Evolutionary conservation across 2,329 filamentous ascomycete genomes (phyloP), one percentile per base, ranked within the genome.

Genomic region (Paecilomyces dactylethromorphus): DNA sequence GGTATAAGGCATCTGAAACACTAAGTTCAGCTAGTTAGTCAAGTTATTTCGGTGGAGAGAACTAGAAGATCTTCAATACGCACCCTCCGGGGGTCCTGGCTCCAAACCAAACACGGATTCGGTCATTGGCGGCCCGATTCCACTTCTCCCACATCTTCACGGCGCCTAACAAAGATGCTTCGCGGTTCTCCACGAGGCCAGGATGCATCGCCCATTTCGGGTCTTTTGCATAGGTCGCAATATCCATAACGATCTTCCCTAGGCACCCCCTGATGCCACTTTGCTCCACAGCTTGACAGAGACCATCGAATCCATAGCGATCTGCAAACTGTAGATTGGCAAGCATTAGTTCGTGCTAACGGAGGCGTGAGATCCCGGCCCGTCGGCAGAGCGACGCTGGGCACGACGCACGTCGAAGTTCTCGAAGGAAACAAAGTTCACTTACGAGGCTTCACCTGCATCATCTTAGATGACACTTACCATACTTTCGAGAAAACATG

Each of bases 401-500:
- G 24, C 24, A 29, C 3, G 26, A 29, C 26, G 26, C 3, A 29
- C 26, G 7, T 29, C 26, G 26, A 29, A 29, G 26, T 29, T 29
- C 26, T 29, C 26, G 26, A 29, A 29, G 26, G 26, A 29, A n/a
- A 45, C 35, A 45, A 18, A 45, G 18, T 18, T n/a, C 13, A 45
- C 35, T n/a, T 15, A 8, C 18, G 39, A n/a, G 15, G 15, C 39
- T 45, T 45, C 39, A 45, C 18, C 39, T 45, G 39, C 10, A 6
- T n/a, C 21, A 45, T 45, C 21, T 12, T 6, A 8, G 12, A 21
- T 52, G 21, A n/a, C 57, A 59, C 68, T 69, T 57, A 80, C 73
- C 79, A 82, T 81, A 50, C 78, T 80, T 65, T 82, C 80, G 5
- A 82, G 68, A 60, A 83, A 82, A 61, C 76, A 80, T 2, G 79